A percentile compares a stretch with the other conserved stretches of the same genome.
Evolutionary conservation across 352 stramenopile genomes (phyloP).

Genomic region (Phytopythium mirpurense): DNA sequence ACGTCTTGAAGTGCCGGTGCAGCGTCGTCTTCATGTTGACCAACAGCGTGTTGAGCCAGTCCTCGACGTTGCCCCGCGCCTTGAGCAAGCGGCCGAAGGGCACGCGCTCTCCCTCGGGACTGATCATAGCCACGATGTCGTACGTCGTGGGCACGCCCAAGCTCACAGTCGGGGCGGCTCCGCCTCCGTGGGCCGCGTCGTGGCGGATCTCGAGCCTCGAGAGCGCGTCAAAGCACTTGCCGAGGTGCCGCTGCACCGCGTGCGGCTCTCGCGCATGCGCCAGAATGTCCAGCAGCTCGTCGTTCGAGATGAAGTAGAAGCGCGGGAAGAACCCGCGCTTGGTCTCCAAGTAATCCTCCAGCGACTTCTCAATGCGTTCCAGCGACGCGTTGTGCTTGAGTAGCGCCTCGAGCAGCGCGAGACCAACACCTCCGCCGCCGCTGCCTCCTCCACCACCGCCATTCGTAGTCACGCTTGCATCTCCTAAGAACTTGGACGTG

Average conservation of each 20-base stretch:
- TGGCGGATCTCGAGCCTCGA: constrained; percentile 74
- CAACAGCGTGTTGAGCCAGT: constrained; percentile 77
- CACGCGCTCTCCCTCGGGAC: constrained; percentile 73
- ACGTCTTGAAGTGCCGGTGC: constrained; percentile 65
- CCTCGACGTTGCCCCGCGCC: constrained; percentile 81
- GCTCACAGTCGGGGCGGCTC: not conserved
- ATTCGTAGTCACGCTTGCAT: constrained; percentile 3
- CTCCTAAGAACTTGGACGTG: constrained; percentile 3
- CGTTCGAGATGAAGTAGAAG: constrained; percentile 89
- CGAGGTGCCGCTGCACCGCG: constrained; percentile 72
- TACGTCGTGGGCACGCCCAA: constrained; percentile 12
- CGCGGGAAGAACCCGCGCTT: constrained; percentile 82
- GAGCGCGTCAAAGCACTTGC: constrained; percentile 84
- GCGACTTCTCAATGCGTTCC: constrained; percentile 71
- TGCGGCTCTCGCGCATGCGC: constrained; percentile 75
- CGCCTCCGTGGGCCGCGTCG: constrained; percentile 14
- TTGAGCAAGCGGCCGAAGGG: constrained; percentile 72
- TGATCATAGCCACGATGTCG: constrained; percentile 79
- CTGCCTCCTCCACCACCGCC: constrained; percentile 2
- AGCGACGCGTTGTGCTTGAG: constrained; percentile 66
- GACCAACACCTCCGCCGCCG: constrained; percentile 12
- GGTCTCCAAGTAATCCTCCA: constrained; percentile 80
- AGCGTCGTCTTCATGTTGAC: constrained; percentile 70
- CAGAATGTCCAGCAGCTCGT: constrained; percentile 82
- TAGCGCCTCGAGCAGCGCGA: constrained; percentile 52